A percentile compares a stretch with the other conserved stretches of the same genome.
phyloP scores from a whole-genome alignment of 257 asterid species.

The Cynanchum wilfordii region DNA sequence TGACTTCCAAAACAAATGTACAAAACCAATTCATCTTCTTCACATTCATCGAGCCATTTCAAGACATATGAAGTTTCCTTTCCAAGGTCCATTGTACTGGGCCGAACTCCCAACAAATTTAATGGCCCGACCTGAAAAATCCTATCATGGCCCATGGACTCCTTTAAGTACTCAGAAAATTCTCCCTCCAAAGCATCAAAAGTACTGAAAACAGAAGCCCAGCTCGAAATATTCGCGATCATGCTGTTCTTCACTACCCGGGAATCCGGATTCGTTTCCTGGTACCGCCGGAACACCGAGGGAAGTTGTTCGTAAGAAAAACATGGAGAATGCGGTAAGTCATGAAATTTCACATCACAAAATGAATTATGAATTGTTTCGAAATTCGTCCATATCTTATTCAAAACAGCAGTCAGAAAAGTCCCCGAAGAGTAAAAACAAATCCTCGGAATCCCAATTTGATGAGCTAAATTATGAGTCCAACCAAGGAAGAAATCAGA shows the following conservation, averaged over 20 bases:
- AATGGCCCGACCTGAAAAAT: constrained; percentile 55
- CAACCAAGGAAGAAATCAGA: constrained; percentile 79
- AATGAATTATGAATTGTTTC: constrained; percentile 17
- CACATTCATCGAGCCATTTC: constrained; percentile 47
- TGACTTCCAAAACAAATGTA: constrained; percentile 79
- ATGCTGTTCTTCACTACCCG: constrained; percentile 31
- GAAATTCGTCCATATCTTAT: constrained; percentile 30
- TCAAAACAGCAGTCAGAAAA: constrained; percentile 17
- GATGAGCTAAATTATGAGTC: constrained; percentile 44
- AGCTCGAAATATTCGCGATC: constrained; percentile 42
- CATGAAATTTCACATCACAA: constrained; percentile 23
- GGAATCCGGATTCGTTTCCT: constrained; percentile 21
- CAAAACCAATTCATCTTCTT: constrained; percentile 44
- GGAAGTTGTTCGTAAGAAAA: constrained; percentile 42
- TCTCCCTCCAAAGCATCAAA: constrained; percentile 48
- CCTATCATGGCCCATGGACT: constrained; percentile 36
- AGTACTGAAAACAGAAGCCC: constrained; percentile 48
- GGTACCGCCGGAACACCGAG: constrained; percentile 41
- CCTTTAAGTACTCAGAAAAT: constrained; percentile 32
- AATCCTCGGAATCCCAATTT: constrained; percentile 47
- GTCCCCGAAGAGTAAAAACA: constrained; percentile 40
- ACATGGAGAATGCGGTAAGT: constrained; percentile 46
- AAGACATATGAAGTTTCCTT: constrained; percentile 6
- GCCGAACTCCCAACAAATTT: constrained; percentile 31
- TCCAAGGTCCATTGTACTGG: constrained; percentile 15